Percentiles rank a stretch among this genome's conserved stretches.
Evolutionary conservation across 2,329 filamentous ascomycete species (phyloP).

Genomic region (Nakataea oryzae): DNA sequence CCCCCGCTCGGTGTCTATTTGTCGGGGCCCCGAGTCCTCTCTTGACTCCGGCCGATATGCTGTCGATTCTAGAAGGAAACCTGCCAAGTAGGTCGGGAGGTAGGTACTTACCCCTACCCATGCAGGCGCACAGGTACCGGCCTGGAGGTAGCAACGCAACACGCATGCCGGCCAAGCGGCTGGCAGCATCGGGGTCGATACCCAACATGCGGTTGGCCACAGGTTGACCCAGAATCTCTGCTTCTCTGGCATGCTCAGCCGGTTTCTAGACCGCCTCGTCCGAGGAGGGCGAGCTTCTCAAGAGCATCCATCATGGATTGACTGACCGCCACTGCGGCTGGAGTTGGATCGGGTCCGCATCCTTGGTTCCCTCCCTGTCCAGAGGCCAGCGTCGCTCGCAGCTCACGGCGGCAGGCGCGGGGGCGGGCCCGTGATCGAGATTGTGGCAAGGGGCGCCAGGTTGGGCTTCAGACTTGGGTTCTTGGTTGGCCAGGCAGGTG

Average conservation of each 20-base stretch:
- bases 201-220: background rate
- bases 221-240: background rate
- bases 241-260: background rate
- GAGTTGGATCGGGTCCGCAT: background rate
- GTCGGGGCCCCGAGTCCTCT: constrained; percentile 4
- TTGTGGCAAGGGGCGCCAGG: background rate
- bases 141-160: too few species aligned
- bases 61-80: background rate
- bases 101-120: too few species aligned
- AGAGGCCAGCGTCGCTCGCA: background rate
- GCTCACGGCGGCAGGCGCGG: background rate
- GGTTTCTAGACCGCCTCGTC: background rate
- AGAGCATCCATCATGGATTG: background rate
- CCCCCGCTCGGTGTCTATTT: constrained; percentile 12
- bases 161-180: background rate
- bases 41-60: too few species aligned
- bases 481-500: background rate
- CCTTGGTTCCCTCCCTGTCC: background rate
- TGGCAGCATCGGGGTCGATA: background rate
- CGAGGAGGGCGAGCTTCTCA: background rate
- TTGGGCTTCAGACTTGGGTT: background rate
- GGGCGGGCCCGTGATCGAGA: background rate
- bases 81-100: constrained; percentile 5
- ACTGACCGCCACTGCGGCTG: background rate
- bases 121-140: too few species aligned